These are phyloP conservation scores for Inonotus hispidus DNA, from an alignment of 1,284 basidiomycete genomes.

Conservation along the genomic window DNA sequence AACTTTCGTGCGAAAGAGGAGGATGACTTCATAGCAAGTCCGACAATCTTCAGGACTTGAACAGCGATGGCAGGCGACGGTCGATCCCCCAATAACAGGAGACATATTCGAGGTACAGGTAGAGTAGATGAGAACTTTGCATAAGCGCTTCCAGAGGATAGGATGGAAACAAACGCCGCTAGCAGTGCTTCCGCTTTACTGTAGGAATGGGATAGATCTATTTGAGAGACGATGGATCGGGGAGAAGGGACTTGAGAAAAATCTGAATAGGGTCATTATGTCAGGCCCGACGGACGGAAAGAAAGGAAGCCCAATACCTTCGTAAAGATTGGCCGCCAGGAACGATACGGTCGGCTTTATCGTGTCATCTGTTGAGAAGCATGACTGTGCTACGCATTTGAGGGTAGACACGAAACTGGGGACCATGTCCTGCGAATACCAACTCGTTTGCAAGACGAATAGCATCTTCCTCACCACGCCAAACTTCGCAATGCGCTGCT, in stretches of 20 bases:
- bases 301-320: conserved; percentile 40
- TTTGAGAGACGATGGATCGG: conserved; percentile 46
- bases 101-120: conserved; percentile 66
- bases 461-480: conserved; percentile 73
- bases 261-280: conserved; percentile 19
- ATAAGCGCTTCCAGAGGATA: conserved; percentile 49
- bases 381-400: conserved; percentile 47
- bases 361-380: conserved; percentile 63
- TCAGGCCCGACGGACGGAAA: conserved; percentile 18
- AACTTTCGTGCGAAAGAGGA: conserved; percentile 65
- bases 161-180: conserved; percentile 49
- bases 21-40: conserved; percentile 47
- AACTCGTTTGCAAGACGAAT: conserved; percentile 74
- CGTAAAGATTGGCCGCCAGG: conserved; percentile 77
- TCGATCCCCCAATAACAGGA: conserved; percentile 67
- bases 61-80: conserved; percentile 55
- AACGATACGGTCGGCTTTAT: conserved; percentile 87
- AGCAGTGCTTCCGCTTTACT: conserved; percentile 62
- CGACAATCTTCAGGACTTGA: conserved; percentile 55
- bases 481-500: conserved; percentile 64
- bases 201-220: conserved; percentile 41
- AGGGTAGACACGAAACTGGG: conserved; percentile 57
- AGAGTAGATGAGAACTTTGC: conserved; percentile 60
- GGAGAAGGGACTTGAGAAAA: conserved; percentile 42
- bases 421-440: conserved; percentile 57